phyloP scores from a whole-genome alignment of 192 early-diverging fungal genomes.

The Backusella morwellensis region DNA sequence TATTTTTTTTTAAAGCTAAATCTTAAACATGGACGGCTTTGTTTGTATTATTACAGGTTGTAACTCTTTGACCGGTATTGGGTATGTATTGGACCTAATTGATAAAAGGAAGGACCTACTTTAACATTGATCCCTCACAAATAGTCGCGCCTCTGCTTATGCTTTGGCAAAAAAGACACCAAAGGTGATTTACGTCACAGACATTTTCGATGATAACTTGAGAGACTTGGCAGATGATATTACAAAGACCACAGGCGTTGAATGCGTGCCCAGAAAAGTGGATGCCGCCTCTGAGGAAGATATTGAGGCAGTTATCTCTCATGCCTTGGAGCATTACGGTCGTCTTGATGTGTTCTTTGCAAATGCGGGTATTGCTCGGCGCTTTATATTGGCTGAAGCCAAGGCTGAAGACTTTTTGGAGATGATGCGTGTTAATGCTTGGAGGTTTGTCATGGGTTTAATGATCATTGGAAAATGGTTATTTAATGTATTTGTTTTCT shows the following conservation, averaged over 20 bases:
- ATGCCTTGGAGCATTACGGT: slow-evolving; percentile 43
- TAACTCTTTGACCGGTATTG: slow-evolving; percentile 44
- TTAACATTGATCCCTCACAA: neutral
- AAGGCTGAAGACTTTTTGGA: slow-evolving; percentile 22
- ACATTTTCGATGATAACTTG: slow-evolving; percentile 31
- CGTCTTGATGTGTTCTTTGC: slow-evolving; percentile 54
- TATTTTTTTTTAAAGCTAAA: neutral
- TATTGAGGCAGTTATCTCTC: slow-evolving; percentile 35
- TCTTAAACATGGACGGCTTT: slow-evolving; percentile 22
- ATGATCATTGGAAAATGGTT: neutral
- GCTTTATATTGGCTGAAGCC: slow-evolving; percentile 17
- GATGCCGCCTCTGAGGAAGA: slow-evolving; percentile 45
- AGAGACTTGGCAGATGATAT: slow-evolving; percentile 34
- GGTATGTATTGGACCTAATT: slow-evolving; percentile 22
- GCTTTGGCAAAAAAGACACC: slow-evolving; percentile 27
- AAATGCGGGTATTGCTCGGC: slow-evolving; percentile 43
- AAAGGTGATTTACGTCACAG: slow-evolving; percentile 43
- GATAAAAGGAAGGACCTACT: neutral
- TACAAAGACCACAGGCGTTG: slow-evolving; percentile 21
- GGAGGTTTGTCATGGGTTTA: neutral
- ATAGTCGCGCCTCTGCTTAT: slow-evolving; percentile 33
- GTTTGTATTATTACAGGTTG: slow-evolving; percentile 55
- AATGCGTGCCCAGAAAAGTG: slow-evolving; percentile 27
- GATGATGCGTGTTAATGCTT: slow-evolving; percentile 37
- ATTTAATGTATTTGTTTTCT: neutral